Evolutionary conservation across 768 basidiomycete species (phyloP).

Genomic region (Grammothele lineata): DNA sequence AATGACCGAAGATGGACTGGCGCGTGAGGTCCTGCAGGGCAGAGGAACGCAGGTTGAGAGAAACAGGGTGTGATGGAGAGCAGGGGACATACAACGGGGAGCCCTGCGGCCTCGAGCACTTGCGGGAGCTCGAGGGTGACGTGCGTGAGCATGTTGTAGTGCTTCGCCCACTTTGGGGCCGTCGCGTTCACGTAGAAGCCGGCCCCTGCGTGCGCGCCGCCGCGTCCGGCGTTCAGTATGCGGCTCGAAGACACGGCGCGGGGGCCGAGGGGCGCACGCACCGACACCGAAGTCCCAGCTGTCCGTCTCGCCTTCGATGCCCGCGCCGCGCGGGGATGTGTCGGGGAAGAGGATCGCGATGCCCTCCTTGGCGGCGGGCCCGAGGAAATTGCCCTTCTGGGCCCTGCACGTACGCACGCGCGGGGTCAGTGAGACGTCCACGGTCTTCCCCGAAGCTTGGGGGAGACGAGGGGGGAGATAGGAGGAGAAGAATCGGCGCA

Average conservation of each 20-base stretch:
- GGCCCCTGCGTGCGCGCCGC: conserved; percentile 42
- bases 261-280: conserved; percentile 10
- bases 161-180: conserved; percentile 57
- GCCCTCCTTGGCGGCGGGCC: conserved; percentile 78
- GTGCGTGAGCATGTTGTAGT: conserved; percentile 89
- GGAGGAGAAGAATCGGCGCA: too few relatives aligned
- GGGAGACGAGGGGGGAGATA: neutral
- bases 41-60: neutral
- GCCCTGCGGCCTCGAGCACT: conserved; percentile 63
- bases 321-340: conserved; percentile 91
- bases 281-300: conserved; percentile 93
- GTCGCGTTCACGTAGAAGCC: conserved; percentile 97
- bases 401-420: conserved; percentile 43
- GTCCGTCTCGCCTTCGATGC: conserved; percentile 72
- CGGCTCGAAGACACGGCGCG: neutral
- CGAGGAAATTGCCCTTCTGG: conserved; percentile 90
- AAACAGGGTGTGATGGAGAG: neutral
- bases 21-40: conserved; percentile 67
- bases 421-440: neutral
- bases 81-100: conserved; percentile 65
- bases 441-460: neutral
- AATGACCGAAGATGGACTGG: conserved; percentile 92
- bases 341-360: conserved; percentile 94
- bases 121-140: conserved; percentile 81
- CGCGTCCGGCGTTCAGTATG: neutral